Conservation (phyloP, 345 rosid genomes). For the Iberis pinnata region DNA sequence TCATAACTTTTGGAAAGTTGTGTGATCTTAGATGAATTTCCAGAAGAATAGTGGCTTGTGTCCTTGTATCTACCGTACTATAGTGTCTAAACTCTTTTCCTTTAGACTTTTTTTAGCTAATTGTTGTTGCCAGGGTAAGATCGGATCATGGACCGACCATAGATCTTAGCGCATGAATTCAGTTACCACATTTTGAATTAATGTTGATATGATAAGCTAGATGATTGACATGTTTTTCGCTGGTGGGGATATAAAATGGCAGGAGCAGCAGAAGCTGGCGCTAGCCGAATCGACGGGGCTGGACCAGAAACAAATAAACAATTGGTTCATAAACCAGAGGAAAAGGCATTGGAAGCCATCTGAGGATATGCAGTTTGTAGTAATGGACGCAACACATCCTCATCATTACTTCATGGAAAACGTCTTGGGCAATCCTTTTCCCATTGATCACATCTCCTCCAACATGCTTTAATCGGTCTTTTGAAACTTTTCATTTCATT, state of each 20-base stretch:
- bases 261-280: constrained; percentile 91
- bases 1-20: background rate
- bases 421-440: constrained; percentile 62
- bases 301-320: constrained; percentile 96
- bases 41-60: too few species aligned
- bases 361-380: constrained; percentile 90
- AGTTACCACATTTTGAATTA: too few species aligned
- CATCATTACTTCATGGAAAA: constrained; percentile 69
- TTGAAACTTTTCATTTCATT: constrained; percentile 5
- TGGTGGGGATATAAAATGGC: constrained; percentile 19
- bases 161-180: background rate
- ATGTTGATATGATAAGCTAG: background rate
- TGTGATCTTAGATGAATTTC: too few species aligned
- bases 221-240: background rate
- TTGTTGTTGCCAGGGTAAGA: background rate
- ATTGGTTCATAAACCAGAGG: constrained; percentile 99
- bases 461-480: constrained; percentile 38
- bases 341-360: constrained; percentile 99
- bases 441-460: constrained; percentile 62
- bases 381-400: constrained; percentile 78
- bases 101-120: too few species aligned
- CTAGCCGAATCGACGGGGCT: constrained; percentile 83
- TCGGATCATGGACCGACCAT: background rate
- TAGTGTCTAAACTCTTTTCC: too few species aligned
- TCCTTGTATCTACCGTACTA: too few species aligned